phyloP scores from a whole-genome alignment of 192 early-diverging fungal genomes.

The Coemansia sp. region DNA sequence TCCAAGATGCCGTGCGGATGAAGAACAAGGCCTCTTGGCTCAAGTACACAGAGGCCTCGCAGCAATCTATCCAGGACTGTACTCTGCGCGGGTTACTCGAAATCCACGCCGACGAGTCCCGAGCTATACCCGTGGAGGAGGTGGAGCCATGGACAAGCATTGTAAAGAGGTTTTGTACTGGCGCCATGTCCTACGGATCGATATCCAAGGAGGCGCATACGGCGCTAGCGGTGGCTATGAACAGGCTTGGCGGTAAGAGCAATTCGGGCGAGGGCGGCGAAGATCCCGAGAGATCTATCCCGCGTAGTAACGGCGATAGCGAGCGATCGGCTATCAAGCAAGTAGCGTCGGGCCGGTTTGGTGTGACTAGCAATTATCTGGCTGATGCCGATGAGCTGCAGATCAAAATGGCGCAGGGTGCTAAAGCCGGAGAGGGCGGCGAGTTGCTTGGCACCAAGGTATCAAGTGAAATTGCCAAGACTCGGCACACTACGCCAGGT shows the following conservation, averaged over 20 bases:
- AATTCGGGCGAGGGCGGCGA: conserved; percentile 99
- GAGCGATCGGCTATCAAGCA: conserved; percentile 97
- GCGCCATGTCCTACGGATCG: conserved; percentile 98
- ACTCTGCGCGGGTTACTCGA: conserved; percentile 94
- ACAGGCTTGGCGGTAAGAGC: conserved; percentile 92
- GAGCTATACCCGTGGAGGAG: conserved; percentile 79
- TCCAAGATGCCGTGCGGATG: conserved; percentile 93
- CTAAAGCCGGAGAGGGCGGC: conserved; percentile 98
- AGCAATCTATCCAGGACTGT: conserved; percentile 82
- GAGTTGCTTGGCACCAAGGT: conserved; percentile 74
- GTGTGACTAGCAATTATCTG: conserved; percentile 93
- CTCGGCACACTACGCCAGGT: conserved; percentile 92
- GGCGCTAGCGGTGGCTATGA: conserved; percentile 92
- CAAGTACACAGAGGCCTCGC: conserved; percentile 73
- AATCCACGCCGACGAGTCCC: conserved; percentile 56
- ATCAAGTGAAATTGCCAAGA: conserved; percentile 75
- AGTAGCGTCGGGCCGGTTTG: conserved; percentile 96
- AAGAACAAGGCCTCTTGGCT: conserved; percentile 90
- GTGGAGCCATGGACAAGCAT: conserved; percentile 98
- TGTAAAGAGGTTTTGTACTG: conserved; percentile 94
- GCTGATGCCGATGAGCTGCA: conserved; percentile 95
- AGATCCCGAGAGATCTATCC: conserved; percentile 79
- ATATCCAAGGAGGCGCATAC: conserved; percentile 94
- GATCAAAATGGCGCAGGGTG: conserved; percentile 99
- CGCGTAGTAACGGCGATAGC: conserved; percentile 68